Evolutionary conservation across 139 green algal genomes (phyloP).

Genomic region (Yamagishiella unicocca): DNA sequence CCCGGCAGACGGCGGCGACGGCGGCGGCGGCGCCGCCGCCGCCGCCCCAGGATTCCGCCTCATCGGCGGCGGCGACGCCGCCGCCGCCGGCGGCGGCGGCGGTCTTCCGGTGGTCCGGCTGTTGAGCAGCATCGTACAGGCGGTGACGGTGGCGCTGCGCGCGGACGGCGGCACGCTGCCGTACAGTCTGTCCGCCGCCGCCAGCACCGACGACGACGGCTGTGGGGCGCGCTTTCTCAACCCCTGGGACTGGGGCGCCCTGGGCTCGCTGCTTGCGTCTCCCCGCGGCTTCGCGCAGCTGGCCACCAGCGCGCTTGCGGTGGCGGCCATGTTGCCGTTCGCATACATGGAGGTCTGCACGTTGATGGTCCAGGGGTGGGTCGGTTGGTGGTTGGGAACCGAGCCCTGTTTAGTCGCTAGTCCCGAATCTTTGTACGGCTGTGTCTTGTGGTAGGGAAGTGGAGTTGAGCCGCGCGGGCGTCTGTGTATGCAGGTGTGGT

Average conservation of each 20-base stretch:
- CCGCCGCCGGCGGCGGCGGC: not conserved
- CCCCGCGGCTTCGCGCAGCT: constrained; percentile 34
- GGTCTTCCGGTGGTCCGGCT: not conserved
- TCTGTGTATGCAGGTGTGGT: no score
- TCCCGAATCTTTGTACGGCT: no score
- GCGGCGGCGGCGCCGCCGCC: not conserved
- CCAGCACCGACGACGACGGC: not conserved
- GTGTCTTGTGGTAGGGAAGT: no score
- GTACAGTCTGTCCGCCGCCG: not conserved
- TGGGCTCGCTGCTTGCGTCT: constrained; percentile 4
- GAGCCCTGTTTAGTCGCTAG: no score
- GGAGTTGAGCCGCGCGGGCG: no score
- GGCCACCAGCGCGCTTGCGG: not conserved
- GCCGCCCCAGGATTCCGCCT: not conserved
- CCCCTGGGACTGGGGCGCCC: constrained; percentile 13
- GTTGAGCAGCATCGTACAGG: not conserved
- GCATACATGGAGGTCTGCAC: constrained; percentile 68
- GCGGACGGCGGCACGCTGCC: not conserved
- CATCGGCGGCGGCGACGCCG: not conserved
- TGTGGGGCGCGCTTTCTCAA: not conserved
- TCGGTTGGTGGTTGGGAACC: not conserved
- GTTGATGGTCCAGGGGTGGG: constrained; percentile 50
- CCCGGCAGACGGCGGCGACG: not conserved
- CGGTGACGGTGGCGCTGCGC: not conserved
- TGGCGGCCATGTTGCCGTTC: constrained; percentile 56